Evolutionary conservation across 2,329 filamentous ascomycete genomes (phyloP).

Genomic region (Sclerotinia borealis): DNA sequence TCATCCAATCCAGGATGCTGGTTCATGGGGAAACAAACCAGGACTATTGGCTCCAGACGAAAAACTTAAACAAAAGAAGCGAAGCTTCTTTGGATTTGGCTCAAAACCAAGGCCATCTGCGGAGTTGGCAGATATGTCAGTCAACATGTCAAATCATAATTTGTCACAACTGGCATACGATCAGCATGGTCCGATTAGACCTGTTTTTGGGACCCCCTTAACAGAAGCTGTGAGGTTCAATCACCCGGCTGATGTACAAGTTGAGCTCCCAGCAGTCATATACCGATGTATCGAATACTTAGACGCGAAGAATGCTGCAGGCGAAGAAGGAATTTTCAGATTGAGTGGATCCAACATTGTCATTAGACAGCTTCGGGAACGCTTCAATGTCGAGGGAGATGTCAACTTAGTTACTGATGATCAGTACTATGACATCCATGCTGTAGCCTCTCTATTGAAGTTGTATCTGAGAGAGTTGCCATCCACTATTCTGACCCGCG

Average conservation of each 20-base stretch:
- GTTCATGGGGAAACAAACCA: conserved; percentile 81
- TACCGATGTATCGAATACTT: conserved; percentile 95
- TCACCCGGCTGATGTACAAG: conserved; percentile 63
- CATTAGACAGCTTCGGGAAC: conserved; percentile 83
- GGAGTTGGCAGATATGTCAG: conserved; percentile 50
- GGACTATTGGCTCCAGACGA: conserved; percentile 54
- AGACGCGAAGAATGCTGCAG: conserved; percentile 70
- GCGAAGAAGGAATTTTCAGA: conserved; percentile 93
- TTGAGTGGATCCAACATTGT: conserved; percentile 94
- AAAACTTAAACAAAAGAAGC: conserved; percentile 71
- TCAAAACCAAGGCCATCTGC: conserved; percentile 53
- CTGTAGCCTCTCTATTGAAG: conserved; percentile 89
- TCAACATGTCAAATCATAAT: conserved; percentile 42
- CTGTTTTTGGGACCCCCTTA: conserved; percentile 80
- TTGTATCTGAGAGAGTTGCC: conserved; percentile 90
- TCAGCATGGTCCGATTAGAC: conserved; percentile 51
- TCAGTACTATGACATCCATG: conserved; percentile 91
- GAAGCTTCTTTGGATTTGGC: conserved; percentile 67
- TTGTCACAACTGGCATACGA: conserved; percentile 38
- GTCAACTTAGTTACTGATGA: conserved; percentile 78
- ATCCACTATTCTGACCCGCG: conserved; percentile 81
- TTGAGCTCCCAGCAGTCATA: conserved; percentile 82
- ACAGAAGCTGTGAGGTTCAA: conserved; percentile 81
- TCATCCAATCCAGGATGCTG: conserved; percentile 73
- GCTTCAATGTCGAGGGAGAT: conserved; percentile 90